Evolutionary conservation across 2,329 filamentous ascomycete genomes (phyloP).

Genomic region (Torrubiellomyces zombiae): DNA sequence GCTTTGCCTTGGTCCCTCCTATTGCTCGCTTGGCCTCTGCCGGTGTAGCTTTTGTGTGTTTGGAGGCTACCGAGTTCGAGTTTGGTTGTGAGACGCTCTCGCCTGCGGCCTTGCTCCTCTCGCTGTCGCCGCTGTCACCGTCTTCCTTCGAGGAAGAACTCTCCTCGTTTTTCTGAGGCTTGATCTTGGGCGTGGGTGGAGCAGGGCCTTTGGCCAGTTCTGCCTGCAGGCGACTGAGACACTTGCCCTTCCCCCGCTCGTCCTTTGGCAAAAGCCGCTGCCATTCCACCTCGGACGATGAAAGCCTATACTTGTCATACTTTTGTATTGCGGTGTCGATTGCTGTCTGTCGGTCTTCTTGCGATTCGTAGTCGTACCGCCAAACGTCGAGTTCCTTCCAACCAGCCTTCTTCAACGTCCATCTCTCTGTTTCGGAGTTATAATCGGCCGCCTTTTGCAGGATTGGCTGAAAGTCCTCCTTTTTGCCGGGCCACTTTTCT

Average conservation of each 20-base stretch:
- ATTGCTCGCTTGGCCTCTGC: constrained; percentile 39
- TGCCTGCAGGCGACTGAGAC: constrained; percentile 44
- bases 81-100: constrained; percentile 31
- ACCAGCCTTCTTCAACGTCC: constrained; percentile 36
- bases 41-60: constrained; percentile 39
- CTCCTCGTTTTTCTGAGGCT: constrained; percentile 33
- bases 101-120: constrained; percentile 14
- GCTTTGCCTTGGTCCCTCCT: constrained; percentile 17
- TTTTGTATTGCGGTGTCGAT: constrained; percentile 43
- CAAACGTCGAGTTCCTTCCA: constrained; percentile 51
- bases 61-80: constrained; percentile 32
- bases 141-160: constrained; percentile 23
- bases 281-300: constrained; percentile 40
- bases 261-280: constrained; percentile 40
- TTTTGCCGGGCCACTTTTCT: constrained; percentile 31
- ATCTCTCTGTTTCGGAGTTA: constrained; percentile 30
- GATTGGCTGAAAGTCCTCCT: constrained; percentile 35
- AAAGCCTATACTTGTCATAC: constrained; percentile 42
- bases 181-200: constrained; percentile 29
- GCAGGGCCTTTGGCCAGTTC: constrained; percentile 36
- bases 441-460: constrained; percentile 43
- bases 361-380: constrained; percentile 38
- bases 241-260: constrained; percentile 41
- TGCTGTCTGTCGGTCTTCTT: constrained; percentile 39
- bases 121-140: constrained; percentile 12